phyloP scores from a whole-genome alignment of 805 yeast genomes.

The Saturnispora galanensis region DNA sequence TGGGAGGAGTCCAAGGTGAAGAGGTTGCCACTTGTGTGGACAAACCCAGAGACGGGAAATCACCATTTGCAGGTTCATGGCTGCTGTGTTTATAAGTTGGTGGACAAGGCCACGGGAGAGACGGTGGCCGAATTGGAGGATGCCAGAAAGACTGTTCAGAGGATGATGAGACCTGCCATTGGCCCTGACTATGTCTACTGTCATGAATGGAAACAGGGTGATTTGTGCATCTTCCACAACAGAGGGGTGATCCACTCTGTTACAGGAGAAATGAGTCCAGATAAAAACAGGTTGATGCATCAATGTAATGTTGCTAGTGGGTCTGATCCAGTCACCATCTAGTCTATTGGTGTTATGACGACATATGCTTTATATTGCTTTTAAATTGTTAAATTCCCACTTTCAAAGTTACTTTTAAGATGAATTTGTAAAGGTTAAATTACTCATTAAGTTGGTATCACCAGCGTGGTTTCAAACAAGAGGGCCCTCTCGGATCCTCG shows the following conservation, averaged over 20 bases:
- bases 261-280: constrained; percentile 75
- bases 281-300: constrained; percentile 80
- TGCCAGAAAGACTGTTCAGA: constrained; percentile 65
- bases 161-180: constrained; percentile 79
- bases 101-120: constrained; percentile 46
- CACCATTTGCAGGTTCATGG: constrained; percentile 85
- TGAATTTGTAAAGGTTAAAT: too few species aligned
- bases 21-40: constrained; percentile 81
- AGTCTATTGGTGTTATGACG: not conserved
- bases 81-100: constrained; percentile 65
- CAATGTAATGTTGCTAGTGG: constrained; percentile 90
- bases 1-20: constrained; percentile 79
- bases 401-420: too few species aligned
- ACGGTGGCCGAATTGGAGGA: constrained; percentile 52
- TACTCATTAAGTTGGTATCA: too few species aligned
- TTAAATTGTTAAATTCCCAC: not conserved
- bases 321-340: constrained; percentile 40
- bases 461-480: too few species aligned
- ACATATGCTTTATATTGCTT: not conserved
- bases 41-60: constrained; percentile 75
- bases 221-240: constrained; percentile 76
- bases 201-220: constrained; percentile 78
- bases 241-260: constrained; percentile 90
- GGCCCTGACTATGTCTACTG: constrained; percentile 65
- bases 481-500: too few species aligned